Evolutionary conservation across 2,329 filamentous ascomycete species (phyloP), one percentile per base, ranked within the genome.

Genomic region (Trichoderma brevicompactum): DNA sequence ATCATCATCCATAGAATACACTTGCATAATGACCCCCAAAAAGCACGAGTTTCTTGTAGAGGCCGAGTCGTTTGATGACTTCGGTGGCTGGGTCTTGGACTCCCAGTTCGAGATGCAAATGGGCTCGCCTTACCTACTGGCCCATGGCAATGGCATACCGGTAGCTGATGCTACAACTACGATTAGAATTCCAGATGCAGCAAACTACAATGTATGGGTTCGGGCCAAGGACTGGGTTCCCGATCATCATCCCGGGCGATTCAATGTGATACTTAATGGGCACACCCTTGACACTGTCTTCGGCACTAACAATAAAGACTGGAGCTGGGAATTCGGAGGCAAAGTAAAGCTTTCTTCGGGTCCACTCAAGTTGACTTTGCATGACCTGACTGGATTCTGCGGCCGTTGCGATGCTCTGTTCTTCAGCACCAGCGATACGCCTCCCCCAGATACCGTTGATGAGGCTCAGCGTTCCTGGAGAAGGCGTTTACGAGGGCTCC

Each of bases 161-260:
- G 44, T 61, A 0, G n/a, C 15, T 19, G 36, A 55, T 41, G 52
- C 52, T 15, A 41, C n/a, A 41, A 55, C 52, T 2, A 55, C 52
- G 7, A 23, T 55, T 15, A 23, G 10, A 3, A 23, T 41, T 41
- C 36, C 36, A 7, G 17, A 61, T n/a, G 58, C 19, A 13, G 48
- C 28, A 41, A 50, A 7, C 13, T 50, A 61, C 17, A 41, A 50
- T 8, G n/a, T 61, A 32, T 61, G 58, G 44, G 58, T 61, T 19
- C 58, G 58, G 32, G 44, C 46, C 58, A 61, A 61, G 23, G 58
- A 61, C 17, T 61, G 58, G 58, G 58, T 50, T 50, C 44, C 46
- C n/a, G 19, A 34, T 8, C 36, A 50, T 43, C 58, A 61, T 12
- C 58, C 58, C 28, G 58, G 58, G 1, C 19, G 34, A 50, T 61